phyloP scores from a whole-genome alignment of 768 basidiomycete species.

The Naganishia friedmannii region DNA sequence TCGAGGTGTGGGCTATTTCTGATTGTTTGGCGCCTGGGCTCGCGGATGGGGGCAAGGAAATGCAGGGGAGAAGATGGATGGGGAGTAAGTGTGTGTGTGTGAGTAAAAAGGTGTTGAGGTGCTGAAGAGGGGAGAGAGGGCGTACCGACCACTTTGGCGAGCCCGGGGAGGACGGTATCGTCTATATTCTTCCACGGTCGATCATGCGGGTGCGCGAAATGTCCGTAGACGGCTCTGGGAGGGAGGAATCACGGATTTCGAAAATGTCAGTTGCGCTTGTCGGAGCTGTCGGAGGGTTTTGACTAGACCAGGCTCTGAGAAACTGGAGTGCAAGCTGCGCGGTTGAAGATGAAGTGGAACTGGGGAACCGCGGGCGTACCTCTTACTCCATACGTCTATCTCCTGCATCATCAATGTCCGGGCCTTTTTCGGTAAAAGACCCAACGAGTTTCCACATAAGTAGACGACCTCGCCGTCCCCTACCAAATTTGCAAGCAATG shows the following conservation, averaged over 20 bases:
- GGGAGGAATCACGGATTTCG: not conserved
- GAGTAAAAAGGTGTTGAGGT: too few relatives aligned
- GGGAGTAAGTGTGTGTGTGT: too few relatives aligned
- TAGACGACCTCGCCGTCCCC: slow-evolving; percentile 59
- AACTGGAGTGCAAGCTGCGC: too few relatives aligned
- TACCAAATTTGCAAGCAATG: slow-evolving; percentile 14
- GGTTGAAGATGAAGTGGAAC: too few relatives aligned
- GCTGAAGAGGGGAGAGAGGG: slow-evolving; percentile 13
- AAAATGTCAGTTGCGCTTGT: too few relatives aligned
- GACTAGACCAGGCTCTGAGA: too few relatives aligned
- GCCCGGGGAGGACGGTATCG: slow-evolving; percentile 66
- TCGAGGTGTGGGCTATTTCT: slow-evolving; percentile 94
- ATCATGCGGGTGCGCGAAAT: slow-evolving; percentile 80
- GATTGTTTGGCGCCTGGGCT: slow-evolving; percentile 71
- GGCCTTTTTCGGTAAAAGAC: slow-evolving; percentile 72
- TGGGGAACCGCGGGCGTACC: slow-evolving; percentile 45
- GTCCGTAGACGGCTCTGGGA: slow-evolving; percentile 75
- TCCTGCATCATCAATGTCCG: slow-evolving; percentile 74
- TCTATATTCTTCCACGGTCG: slow-evolving; percentile 80
- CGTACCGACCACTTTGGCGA: slow-evolving; percentile 81
- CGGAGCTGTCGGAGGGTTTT: too few relatives aligned
- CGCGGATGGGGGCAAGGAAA: too few relatives aligned
- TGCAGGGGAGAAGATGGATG: too few relatives aligned
- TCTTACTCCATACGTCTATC: slow-evolving; percentile 73
- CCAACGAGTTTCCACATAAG: slow-evolving; percentile 93